These are phyloP conservation scores for Diplodia sapinea DNA, from an alignment of 2,329 filamentous ascomycete genomes.

Conservation along the genomic window DNA sequence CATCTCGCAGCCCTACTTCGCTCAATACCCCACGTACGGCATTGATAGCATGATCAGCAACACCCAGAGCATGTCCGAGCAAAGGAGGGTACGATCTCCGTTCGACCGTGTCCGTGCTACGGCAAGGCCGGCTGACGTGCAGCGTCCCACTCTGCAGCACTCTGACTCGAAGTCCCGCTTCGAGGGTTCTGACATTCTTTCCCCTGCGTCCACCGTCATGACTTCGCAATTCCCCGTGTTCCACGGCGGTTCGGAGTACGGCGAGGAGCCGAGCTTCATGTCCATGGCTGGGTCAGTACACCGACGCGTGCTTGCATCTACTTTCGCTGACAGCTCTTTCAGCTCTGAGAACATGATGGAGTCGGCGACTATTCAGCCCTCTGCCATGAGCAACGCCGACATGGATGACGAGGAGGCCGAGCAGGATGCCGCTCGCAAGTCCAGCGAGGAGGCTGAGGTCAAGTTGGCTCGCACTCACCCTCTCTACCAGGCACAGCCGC, in stretches of 20 bases:
- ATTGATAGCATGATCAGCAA: constrained; percentile 32
- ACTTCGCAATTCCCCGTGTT: constrained; percentile 30
- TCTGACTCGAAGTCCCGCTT: constrained; percentile 28
- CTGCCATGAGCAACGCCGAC: constrained; percentile 31
- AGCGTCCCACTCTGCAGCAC: constrained; percentile 24
- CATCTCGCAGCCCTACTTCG: constrained; percentile 25
- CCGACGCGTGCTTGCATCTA: background rate
- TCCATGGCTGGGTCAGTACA: constrained; percentile 21
- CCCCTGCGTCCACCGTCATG: constrained; percentile 42
- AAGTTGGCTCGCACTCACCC: constrained; percentile 60
- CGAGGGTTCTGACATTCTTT: constrained; percentile 36
- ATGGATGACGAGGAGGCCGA: constrained; percentile 39
- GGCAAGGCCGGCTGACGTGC: constrained; percentile 26
- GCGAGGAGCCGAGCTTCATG: constrained; percentile 28
- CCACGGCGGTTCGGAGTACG: constrained; percentile 26
- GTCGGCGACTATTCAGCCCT: constrained; percentile 14
- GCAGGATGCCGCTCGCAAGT: constrained; percentile 18
- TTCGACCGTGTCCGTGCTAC: constrained; percentile 20
- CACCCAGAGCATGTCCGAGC: constrained; percentile 14
- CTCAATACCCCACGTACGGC: constrained; percentile 23
- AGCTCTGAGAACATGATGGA: constrained; percentile 23
- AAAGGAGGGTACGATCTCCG: constrained; percentile 23
- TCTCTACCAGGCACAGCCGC: constrained; percentile 71
- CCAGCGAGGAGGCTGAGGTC: constrained; percentile 46
- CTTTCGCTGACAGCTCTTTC: background rate